Conservation (phyloP, 176 grass and related monocot genomes). For the Musa schizocarpa region DNA sequence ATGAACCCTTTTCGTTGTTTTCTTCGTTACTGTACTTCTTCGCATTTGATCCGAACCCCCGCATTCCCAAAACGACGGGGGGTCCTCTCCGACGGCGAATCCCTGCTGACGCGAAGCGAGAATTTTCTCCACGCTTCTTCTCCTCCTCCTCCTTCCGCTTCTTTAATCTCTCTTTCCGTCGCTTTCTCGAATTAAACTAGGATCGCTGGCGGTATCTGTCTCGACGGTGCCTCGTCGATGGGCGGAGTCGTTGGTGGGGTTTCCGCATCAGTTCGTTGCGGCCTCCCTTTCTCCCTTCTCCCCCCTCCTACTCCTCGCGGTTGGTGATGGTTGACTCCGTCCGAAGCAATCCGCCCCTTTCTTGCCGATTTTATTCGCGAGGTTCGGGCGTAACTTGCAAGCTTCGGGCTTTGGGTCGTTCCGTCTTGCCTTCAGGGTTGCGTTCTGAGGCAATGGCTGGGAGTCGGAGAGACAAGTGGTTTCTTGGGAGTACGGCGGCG, state of each 20-base stretch:
- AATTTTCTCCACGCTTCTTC: not conserved
- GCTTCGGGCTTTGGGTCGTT: not conserved
- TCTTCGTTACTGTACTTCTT: too few species aligned
- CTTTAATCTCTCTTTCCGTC: not conserved
- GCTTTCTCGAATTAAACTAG: not conserved
- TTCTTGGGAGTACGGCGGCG: not conserved
- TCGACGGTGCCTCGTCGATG: not conserved
- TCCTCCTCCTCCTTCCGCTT: not conserved
- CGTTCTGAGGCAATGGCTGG: conserved; percentile 6
- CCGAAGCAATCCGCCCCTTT: conserved; percentile 29
- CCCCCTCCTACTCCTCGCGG: conserved; percentile 12
- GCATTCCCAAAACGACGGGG: not conserved
- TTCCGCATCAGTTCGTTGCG: conserved; percentile 30
- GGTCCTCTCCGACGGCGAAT: not conserved
- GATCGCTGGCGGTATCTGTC: not conserved
- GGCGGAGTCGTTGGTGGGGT: conserved; percentile 4
- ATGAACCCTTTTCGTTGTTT: too few species aligned
- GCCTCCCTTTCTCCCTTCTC: conserved; percentile 25
- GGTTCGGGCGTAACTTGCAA: conserved; percentile 8
- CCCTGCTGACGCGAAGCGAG: not conserved
- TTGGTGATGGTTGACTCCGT: conserved; percentile 40
- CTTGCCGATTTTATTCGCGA: not conserved
- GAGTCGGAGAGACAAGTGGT: conserved; percentile 23
- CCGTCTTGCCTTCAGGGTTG: not conserved
- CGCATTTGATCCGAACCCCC: not conserved